Base-by-base conservation (phyloP, 1,284 basidiomycete genomes). In the Sporisorium scitamineum region DNA sequence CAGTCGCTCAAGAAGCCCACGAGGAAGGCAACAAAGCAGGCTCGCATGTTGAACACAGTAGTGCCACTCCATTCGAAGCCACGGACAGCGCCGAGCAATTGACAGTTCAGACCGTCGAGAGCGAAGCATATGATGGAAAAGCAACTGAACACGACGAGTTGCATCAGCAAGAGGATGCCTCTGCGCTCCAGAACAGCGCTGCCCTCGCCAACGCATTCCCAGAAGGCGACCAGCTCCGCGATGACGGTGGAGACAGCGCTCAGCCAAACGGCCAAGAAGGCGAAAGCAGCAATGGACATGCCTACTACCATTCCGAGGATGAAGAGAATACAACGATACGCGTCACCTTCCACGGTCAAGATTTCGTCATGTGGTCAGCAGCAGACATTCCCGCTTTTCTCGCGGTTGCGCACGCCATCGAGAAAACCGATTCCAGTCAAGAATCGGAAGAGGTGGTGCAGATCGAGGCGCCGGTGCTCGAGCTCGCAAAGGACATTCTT, bases 311-410 rank as follows among this genome's bases (percentile, higher is more conserved):
- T 14, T n/a, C 50, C 2, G 67, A 70, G 22, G 54, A 61, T 11
- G 61, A 50, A 10, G 48, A 54, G 29, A 34, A 48, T 16, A 39
- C 55, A 5, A 48, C 80, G 7, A 54, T 84, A 24, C 68, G 80
- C 11, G 48, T 84, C 24, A 73, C 76, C 0, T 83, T 84, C 69
- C 71, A 83, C 45, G 82, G 74, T 6, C 82, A 84, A 31, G 82
- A 83, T 29, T 84, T 84, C 55, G 79, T 74, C 54, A 62, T 82
- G 22, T 84, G 75, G 59, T 63, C 80, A 24, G 26, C 42, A 14
- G 32, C 55, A n/a, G 66, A 70, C 34, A 76, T 78, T n/a, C 42
- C 76, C 5, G 39, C 62, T 13, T 69, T 58, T 54, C 24, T 67
- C 16, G 61, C 53, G 3, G 26, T 47, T 5, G 18, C 54, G 5